Conservation (phyloP, 345 rosid species). For the Microcos paniculata region DNA sequence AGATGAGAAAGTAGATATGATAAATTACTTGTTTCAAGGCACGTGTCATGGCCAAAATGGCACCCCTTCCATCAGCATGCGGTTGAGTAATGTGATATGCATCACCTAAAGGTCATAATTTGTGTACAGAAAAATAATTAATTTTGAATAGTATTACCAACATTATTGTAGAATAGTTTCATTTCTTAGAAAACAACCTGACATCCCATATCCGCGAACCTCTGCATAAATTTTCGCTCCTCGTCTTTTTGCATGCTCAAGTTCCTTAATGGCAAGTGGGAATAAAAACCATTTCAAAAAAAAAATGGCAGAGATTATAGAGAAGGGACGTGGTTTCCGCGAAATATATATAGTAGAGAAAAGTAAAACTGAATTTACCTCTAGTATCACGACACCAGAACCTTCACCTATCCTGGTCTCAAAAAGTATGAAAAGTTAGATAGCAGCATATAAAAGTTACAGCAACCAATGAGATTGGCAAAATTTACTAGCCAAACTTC, state of each 20-base stretch:
- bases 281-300: slow-evolving; percentile 4
- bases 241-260: slow-evolving; percentile 86
- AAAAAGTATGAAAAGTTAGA: slow-evolving; percentile 20
- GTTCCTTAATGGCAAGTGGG: slow-evolving; percentile 46
- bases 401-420: slow-evolving; percentile 94
- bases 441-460: slow-evolving; percentile 2
- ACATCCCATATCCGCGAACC: slow-evolving; percentile 97
- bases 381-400: slow-evolving; percentile 76
- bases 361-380: slow-evolving; percentile 49
- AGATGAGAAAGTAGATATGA: not conserved
- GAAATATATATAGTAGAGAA: not conserved
- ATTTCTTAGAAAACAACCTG: slow-evolving; percentile 50
- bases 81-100: slow-evolving; percentile 96
- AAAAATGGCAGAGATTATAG: not conserved
- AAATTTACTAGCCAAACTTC: slow-evolving; percentile 12
- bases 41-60: slow-evolving; percentile 81
- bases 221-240: slow-evolving; percentile 92
- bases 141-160: not conserved
- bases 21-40: slow-evolving; percentile 66
- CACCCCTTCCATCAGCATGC: slow-evolving; percentile 88
- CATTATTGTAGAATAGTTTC: not conserved
- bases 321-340: not conserved
- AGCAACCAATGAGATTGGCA: slow-evolving; percentile 4
- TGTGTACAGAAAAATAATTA: slow-evolving; percentile 14
- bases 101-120: slow-evolving; percentile 57